Evolutionary conservation across 352 stramenopile species (phyloP).

Genomic region (Globisporangium acanthophoron): DNA sequence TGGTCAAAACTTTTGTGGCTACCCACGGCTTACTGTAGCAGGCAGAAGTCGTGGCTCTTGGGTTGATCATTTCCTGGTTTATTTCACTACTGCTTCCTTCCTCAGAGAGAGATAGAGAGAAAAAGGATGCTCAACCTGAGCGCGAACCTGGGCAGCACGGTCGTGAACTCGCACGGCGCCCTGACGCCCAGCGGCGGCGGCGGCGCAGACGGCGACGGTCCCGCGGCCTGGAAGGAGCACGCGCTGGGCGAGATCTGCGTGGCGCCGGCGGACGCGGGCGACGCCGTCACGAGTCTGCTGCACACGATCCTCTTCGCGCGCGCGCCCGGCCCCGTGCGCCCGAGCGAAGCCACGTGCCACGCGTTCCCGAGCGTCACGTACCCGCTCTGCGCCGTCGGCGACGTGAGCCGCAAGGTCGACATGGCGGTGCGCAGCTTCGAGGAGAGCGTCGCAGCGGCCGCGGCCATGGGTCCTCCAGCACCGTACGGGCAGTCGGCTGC

Average conservation of each 20-base stretch:
- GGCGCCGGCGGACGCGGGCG: constrained; percentile 42
- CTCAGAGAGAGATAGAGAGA: too few species aligned
- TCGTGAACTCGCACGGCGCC: constrained; percentile 13
- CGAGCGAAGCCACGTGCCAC: constrained; percentile 70
- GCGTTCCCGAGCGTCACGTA: constrained; percentile 75
- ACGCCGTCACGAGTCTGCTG: constrained; percentile 62
- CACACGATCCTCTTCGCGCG: constrained; percentile 82
- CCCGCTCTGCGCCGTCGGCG: constrained; percentile 66
- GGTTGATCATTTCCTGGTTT: neutral
- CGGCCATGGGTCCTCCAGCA: constrained; percentile 7
- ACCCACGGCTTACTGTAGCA: neutral
- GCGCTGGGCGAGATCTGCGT: constrained; percentile 61
- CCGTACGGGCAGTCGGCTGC: constrained; percentile 15
- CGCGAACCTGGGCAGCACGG: constrained; percentile 7
- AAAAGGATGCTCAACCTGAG: constrained; percentile 10
- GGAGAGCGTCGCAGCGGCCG: constrained; percentile 27
- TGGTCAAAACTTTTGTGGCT: constrained; percentile 9
- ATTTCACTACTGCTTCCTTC: neutral
- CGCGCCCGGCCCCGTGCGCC: constrained; percentile 61
- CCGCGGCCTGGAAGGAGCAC: constrained; percentile 48
- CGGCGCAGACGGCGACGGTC: neutral
- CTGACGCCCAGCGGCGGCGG: neutral
- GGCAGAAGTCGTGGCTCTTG: neutral
- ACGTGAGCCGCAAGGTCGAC: constrained; percentile 78
- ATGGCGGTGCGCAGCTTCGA: constrained; percentile 58